phyloP scores from a whole-genome alignment of 106 monocot species.

The Acorus calamus region DNA sequence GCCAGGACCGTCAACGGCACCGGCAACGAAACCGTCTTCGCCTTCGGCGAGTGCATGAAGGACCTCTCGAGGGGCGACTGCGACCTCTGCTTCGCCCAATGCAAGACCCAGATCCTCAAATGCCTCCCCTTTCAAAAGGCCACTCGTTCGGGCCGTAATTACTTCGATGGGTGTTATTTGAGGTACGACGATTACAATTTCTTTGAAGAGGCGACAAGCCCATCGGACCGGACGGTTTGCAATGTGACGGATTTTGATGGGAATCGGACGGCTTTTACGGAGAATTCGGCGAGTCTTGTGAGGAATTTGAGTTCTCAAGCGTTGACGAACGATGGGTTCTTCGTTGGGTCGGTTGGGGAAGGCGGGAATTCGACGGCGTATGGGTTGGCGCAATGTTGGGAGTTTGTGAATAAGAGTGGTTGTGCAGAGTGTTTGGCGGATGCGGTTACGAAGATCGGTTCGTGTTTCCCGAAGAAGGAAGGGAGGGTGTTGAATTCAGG shows the following conservation, averaged over 20 bases:
- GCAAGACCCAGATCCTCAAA: constrained; percentile 7
- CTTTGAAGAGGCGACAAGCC: constrained; percentile 6
- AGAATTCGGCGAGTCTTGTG: neutral
- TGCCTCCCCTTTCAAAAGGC: constrained; percentile 10
- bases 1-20: neutral
- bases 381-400: constrained; percentile 17
- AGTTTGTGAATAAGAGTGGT: constrained; percentile 6
- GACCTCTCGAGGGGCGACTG: constrained; percentile 1
- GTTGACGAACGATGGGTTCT: constrained; percentile 3
- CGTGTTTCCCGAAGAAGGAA: constrained; percentile 4
- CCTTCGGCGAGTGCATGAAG: constrained; percentile 8
- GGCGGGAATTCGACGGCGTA: constrained; percentile 6
- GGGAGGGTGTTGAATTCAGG: constrained; percentile 7
- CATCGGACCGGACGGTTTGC: neutral
- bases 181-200: constrained; percentile 14
- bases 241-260: neutral
- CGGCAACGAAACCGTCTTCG: neutral
- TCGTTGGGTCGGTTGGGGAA: constrained; percentile 1
- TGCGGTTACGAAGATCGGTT: neutral
- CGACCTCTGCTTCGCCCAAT: constrained; percentile 7
- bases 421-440: constrained; percentile 8
- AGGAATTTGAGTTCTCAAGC: constrained; percentile 6
- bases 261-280: constrained; percentile 1
- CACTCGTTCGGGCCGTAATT: constrained; percentile 3
- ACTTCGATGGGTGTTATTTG: constrained; percentile 9